Conservation (phyloP, 164 flowering plant genomes). For the Tetracentron sinense region DNA sequence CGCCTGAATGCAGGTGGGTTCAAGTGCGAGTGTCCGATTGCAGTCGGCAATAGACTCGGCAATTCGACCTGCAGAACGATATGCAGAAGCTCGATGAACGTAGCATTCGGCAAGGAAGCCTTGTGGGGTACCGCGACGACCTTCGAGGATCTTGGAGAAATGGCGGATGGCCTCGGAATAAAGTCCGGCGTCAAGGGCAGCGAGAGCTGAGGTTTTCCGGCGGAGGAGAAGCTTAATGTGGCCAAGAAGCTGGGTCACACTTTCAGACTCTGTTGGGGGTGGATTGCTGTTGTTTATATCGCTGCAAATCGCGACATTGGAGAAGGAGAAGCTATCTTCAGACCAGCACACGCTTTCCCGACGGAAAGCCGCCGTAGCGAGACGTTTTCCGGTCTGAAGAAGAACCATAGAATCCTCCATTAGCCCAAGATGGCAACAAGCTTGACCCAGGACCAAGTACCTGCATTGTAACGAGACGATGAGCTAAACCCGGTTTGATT, state of each 20-base stretch:
- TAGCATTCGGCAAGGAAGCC: conserved; percentile 89
- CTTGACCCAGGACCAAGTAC: conserved; percentile 86
- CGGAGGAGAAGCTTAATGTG: conserved; percentile 91
- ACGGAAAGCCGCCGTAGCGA: conserved; percentile 72
- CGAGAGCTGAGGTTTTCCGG: conserved; percentile 75
- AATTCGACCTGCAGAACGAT: conserved; percentile 57
- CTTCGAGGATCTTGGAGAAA: conserved; percentile 82
- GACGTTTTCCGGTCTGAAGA: conserved; percentile 90
- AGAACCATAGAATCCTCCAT: conserved; percentile 96
- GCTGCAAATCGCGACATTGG: conserved; percentile 22
- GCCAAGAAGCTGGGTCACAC: conserved; percentile 53
- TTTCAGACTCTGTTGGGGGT: conserved; percentile 45
- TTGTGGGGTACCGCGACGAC: conserved; percentile 81
- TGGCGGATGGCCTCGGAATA: conserved; percentile 86
- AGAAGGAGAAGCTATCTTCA: conserved; percentile 73
- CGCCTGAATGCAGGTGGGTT: conserved; percentile 72
- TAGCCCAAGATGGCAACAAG: conserved; percentile 83
- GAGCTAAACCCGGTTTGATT: no score
- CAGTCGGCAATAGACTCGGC: conserved; percentile 89
- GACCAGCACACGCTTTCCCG: conserved; percentile 74
- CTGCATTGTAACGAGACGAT: conserved; percentile 33
- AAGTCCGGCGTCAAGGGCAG: conserved; percentile 91
- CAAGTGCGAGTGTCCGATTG: conserved; percentile 71
- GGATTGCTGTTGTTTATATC: conserved; percentile 15
- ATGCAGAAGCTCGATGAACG: conserved; percentile 73